Evolutionary conservation across 176 grass and related monocot genomes (phyloP).

Genomic region (Hordeum marinum): DNA sequence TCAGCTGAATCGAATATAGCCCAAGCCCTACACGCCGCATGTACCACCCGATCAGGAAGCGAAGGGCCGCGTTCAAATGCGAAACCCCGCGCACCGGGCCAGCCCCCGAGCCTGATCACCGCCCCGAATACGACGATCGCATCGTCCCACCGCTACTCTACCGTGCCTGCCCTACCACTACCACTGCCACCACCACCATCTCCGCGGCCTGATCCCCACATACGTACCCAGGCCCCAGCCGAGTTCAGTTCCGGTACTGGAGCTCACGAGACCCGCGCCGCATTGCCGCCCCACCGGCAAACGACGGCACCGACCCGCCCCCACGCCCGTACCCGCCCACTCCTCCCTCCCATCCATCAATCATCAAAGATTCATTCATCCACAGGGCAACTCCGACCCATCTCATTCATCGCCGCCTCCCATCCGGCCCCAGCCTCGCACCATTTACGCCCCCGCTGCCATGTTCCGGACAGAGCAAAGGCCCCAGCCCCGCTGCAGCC

Average conservation of each 20-base stretch:
- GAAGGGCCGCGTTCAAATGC: no score
- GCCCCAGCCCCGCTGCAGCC: background rate
- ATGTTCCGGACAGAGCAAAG: background rate
- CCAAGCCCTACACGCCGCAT: no score
- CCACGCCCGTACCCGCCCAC: conserved; percentile 24
- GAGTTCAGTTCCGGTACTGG: background rate
- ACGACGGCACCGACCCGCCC: background rate
- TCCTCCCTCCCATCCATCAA: conserved; percentile 15
- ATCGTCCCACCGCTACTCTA: no score
- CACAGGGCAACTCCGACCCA: background rate
- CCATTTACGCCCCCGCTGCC: no score
- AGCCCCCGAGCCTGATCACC: no score
- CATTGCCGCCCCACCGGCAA: background rate
- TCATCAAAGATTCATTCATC: conserved; percentile 17
- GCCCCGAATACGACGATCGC: no score
- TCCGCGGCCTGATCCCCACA: background rate
- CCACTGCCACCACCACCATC: background rate
- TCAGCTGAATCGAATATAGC: no score
- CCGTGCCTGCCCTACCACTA: no score
- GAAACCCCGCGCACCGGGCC: no score
- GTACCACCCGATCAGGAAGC: no score
- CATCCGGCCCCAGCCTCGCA: background rate
- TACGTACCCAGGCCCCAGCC: background rate
- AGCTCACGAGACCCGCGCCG: conserved; percentile 16
- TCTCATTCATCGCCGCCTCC: background rate